phyloP scores from a whole-genome alignment of 495 filamentous ascomycete genomes.

The Aspergillus sclerotioniger region DNA sequence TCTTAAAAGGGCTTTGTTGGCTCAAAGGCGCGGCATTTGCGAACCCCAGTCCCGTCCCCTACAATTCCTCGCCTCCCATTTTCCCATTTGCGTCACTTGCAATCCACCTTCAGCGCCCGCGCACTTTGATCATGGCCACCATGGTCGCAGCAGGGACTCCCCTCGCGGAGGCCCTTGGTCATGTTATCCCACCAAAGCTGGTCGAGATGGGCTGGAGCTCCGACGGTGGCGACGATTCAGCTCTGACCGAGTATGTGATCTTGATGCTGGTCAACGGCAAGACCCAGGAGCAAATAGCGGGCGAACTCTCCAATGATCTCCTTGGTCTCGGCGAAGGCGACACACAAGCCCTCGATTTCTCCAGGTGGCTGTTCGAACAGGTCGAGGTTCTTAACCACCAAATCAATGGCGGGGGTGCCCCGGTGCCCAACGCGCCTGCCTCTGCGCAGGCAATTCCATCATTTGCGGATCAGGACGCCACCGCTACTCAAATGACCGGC shows the following conservation, averaged over 20 bases:
- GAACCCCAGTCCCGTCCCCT: neutral
- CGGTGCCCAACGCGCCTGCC: conserved; percentile 19
- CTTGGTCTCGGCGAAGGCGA: conserved; percentile 81
- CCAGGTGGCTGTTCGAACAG: conserved; percentile 88
- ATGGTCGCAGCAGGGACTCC: conserved; percentile 71
- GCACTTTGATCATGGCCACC: conserved; percentile 58
- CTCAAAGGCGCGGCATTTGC: neutral
- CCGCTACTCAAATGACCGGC: conserved; percentile 17
- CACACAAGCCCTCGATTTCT: conserved; percentile 76
- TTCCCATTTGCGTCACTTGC: neutral
- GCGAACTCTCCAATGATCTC: conserved; percentile 85
- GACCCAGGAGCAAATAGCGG: conserved; percentile 81
- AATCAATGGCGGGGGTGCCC: conserved; percentile 47
- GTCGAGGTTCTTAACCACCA: conserved; percentile 65
- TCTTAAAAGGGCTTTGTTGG: neutral
- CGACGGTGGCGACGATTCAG: conserved; percentile 73
- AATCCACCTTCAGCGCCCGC: neutral
- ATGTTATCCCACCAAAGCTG: conserved; percentile 84
- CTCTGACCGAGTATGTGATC: conserved; percentile 91
- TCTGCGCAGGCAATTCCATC: conserved; percentile 37
- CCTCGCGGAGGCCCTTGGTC: conserved; percentile 75
- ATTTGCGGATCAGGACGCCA: conserved; percentile 27
- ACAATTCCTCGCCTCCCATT: neutral
- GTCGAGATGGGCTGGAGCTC: conserved; percentile 92
- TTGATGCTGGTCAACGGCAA: conserved; percentile 96